Percentiles rank a stretch among this genome's conserved stretches.
Conservation (phyloP, 371 early-diverging fungal species). For the Nematocida parisii region DNA sequence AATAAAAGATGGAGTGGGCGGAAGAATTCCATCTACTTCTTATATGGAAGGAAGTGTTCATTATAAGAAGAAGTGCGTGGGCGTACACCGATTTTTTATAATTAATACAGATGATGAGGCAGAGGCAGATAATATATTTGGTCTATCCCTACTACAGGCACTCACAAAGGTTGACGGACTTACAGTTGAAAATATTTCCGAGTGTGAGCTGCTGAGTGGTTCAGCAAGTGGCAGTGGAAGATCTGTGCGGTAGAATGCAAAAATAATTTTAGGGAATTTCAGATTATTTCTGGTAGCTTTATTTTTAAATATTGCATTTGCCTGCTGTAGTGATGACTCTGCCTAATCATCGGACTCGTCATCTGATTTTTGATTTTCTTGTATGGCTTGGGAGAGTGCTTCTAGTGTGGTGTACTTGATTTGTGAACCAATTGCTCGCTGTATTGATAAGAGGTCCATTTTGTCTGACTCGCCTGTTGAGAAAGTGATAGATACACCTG, state of each 20-base stretch:
- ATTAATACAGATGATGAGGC: neutral
- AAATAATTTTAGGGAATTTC: no score
- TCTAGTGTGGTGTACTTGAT: constrained; percentile 60
- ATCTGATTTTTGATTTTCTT: constrained; percentile 23
- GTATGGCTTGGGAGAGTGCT: constrained; percentile 51
- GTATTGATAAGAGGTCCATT: constrained; percentile 43
- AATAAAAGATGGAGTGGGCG: neutral
- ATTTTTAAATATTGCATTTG: neutral
- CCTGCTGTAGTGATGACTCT: neutral
- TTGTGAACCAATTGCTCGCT: constrained; percentile 33
- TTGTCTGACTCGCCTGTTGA: constrained; percentile 70
- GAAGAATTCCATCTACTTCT: neutral
- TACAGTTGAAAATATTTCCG: neutral
- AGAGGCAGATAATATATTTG: neutral
- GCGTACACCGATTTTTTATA: constrained; percentile 5
- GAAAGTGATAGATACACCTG: constrained; percentile 90
- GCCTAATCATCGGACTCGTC: neutral
- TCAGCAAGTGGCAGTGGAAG: no score
- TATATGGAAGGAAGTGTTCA: neutral
- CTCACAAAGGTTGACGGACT: neutral
- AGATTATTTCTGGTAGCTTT: no score
- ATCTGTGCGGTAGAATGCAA: no score
- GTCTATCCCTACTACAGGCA: constrained; percentile 18
- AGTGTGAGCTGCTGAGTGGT: no score
- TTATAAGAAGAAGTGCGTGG: neutral